Percentiles rank a stretch among this genome's conserved stretches.
phyloP scores from a whole-genome alignment of 2,329 filamentous ascomycete genomes.

The Aspergillus bombycis region DNA sequence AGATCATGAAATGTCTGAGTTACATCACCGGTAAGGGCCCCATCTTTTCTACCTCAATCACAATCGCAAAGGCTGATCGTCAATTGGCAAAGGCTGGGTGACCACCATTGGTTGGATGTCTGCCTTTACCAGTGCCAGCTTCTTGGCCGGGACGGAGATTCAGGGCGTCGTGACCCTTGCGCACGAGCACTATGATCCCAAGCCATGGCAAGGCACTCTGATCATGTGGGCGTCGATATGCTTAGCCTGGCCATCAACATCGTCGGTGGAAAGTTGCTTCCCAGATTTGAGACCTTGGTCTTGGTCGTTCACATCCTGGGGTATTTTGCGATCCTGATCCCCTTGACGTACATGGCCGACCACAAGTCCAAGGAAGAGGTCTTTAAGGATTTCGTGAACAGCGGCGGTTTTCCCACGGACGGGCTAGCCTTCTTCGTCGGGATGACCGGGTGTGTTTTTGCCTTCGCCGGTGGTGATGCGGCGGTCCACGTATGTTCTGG shows the following conservation, averaged over 20 bases:
- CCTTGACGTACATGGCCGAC: slow-evolving; percentile 48
- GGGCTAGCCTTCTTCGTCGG: slow-evolving; percentile 46
- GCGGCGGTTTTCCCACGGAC: slow-evolving; percentile 48
- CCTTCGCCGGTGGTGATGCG: slow-evolving; percentile 42
- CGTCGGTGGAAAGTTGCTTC: slow-evolving; percentile 46
- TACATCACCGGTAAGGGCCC: slow-evolving; percentile 37
- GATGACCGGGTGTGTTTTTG: slow-evolving; percentile 39
- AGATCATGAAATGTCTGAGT: slow-evolving; percentile 40
- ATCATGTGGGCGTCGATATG: slow-evolving; percentile 49
- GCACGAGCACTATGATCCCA: slow-evolving; percentile 37
- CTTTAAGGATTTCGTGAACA: slow-evolving; percentile 53
- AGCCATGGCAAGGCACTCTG: slow-evolving; percentile 55
- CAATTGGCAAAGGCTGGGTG: slow-evolving; percentile 38
- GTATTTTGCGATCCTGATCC: slow-evolving; percentile 56
- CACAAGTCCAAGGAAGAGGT: slow-evolving; percentile 46
- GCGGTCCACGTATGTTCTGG: slow-evolving; percentile 40
- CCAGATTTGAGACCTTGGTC: slow-evolving; percentile 53
- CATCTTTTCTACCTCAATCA: not conserved
- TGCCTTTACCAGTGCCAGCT: slow-evolving; percentile 40
- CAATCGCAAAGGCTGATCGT: not conserved
- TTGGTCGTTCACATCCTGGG: slow-evolving; percentile 55
- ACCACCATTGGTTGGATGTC: slow-evolving; percentile 49
- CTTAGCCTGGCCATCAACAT: slow-evolving; percentile 49
- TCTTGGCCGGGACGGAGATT: slow-evolving; percentile 38
- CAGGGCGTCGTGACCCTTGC: slow-evolving; percentile 45